Conservation (phyloP, 306 rosid species). For the Elaeagnus macrophylla region DNA sequence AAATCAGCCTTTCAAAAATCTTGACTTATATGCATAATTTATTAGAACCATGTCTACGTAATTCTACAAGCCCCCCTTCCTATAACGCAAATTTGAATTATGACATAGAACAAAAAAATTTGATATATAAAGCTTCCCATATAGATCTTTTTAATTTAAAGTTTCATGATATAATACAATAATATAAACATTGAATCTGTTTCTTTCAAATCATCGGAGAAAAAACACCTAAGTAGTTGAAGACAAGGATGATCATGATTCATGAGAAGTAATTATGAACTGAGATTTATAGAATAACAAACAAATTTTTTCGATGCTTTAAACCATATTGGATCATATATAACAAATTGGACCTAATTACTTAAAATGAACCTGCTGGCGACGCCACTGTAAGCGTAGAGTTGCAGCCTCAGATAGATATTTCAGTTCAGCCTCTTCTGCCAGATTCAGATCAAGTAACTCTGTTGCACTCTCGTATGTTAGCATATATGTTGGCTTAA, state of each 20-base stretch:
- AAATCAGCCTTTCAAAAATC: too few species aligned
- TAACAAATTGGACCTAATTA: neutral
- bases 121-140: too few species aligned
- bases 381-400: slow-evolving; percentile 71
- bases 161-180: neutral
- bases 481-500: slow-evolving; percentile 93
- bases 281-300: neutral
- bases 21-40: too few species aligned
- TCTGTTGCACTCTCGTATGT: slow-evolving; percentile 96
- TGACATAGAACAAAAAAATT: too few species aligned
- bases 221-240: neutral
- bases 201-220: neutral
- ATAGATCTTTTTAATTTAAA: neutral
- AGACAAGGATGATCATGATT: neutral
- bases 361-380: slow-evolving; percentile 53
- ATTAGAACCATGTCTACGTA: too few species aligned
- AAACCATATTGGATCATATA: neutral
- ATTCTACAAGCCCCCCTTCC: too few species aligned
- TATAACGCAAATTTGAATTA: too few species aligned
- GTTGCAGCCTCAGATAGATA: slow-evolving; percentile 86
- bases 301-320: neutral
- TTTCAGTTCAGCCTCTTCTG: slow-evolving; percentile 80
- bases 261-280: neutral
- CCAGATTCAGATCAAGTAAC: slow-evolving; percentile 75
- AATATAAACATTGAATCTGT: neutral